These are phyloP conservation scores for Haberlea rhodopensis DNA, from an alignment of 257 asterid genomes.

Conservation along the genomic window DNA sequence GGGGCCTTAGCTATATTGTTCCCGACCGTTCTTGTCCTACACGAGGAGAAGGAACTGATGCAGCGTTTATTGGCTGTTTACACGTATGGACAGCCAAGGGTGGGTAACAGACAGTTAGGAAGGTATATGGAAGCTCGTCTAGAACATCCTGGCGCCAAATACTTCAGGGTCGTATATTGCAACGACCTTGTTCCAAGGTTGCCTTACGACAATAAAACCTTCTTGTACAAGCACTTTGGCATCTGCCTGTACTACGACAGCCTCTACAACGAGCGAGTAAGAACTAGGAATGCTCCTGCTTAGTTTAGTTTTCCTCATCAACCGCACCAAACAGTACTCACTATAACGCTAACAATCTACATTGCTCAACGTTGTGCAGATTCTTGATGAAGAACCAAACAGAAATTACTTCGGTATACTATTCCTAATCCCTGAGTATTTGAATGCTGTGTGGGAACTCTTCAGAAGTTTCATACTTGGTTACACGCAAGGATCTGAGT, in stretches of 20 bases:
- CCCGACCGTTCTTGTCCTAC: slow-evolving; percentile 68
- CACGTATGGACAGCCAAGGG: slow-evolving; percentile 89
- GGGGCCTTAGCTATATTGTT: slow-evolving; percentile 90
- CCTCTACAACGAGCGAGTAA: slow-evolving; percentile 67
- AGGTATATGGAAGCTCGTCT: slow-evolving; percentile 60
- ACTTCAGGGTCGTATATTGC: slow-evolving; percentile 77
- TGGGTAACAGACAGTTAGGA: slow-evolving; percentile 65
- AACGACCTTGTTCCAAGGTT: slow-evolving; percentile 91
- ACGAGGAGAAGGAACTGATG: slow-evolving; percentile 59
- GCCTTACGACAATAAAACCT: slow-evolving; percentile 80
- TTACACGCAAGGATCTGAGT: slow-evolving; percentile 49
- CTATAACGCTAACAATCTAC: not conserved
- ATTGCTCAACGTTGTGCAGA: slow-evolving; percentile 36
- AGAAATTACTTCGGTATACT: slow-evolving; percentile 63
- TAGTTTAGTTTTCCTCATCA: no score
- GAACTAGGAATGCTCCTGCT: slow-evolving; percentile 9
- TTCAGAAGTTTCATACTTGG: slow-evolving; percentile 55
- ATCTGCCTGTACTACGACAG: slow-evolving; percentile 71
- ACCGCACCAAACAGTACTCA: no score
- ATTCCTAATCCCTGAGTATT: slow-evolving; percentile 60
- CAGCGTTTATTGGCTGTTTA: slow-evolving; percentile 56
- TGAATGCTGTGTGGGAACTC: slow-evolving; percentile 76
- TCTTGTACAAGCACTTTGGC: slow-evolving; percentile 91
- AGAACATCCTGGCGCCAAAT: slow-evolving; percentile 53
- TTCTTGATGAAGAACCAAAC: slow-evolving; percentile 80